Conservation (phyloP, 345 rosid genomes). For the Eucalyptus regnans region DNA sequence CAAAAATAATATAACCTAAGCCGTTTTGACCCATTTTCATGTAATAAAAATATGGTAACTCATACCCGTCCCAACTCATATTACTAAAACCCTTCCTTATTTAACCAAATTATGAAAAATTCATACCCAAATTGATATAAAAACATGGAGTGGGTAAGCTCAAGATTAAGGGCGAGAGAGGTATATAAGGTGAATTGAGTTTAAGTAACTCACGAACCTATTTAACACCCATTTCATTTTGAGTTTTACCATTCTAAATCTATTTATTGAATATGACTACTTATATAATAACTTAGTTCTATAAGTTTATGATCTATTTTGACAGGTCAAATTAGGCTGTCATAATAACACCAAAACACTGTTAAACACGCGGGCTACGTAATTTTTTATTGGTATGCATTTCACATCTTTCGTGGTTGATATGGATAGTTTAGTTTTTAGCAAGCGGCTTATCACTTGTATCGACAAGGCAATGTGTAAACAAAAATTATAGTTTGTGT, state of each 20-base stretch:
- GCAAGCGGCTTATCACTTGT: not conserved
- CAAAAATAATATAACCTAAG: not conserved
- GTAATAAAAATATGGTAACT: no score
- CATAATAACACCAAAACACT: not conserved
- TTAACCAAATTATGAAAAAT: no score
- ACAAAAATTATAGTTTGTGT: not conserved
- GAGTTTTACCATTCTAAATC: not conserved
- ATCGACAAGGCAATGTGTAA: not conserved
- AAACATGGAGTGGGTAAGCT: not conserved
- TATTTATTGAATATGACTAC: no score
- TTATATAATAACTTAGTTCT: not conserved
- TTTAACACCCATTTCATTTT: not conserved
- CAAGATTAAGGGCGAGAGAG: not conserved
- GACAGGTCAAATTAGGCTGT: not conserved
- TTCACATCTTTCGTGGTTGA: not conserved
- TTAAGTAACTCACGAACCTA: not conserved
- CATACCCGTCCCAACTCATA: not conserved
- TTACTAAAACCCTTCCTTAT: no score
- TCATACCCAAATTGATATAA: not conserved
- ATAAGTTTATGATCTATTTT: not conserved
- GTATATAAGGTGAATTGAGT: not conserved
- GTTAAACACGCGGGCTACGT: rapidly evolving
- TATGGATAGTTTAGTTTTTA: not conserved
- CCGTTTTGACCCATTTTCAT: no score
- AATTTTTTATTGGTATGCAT: not conserved